phyloP scores from a whole-genome alignment of 2,329 filamentous ascomycete genomes.

The Fusarium coicis region DNA sequence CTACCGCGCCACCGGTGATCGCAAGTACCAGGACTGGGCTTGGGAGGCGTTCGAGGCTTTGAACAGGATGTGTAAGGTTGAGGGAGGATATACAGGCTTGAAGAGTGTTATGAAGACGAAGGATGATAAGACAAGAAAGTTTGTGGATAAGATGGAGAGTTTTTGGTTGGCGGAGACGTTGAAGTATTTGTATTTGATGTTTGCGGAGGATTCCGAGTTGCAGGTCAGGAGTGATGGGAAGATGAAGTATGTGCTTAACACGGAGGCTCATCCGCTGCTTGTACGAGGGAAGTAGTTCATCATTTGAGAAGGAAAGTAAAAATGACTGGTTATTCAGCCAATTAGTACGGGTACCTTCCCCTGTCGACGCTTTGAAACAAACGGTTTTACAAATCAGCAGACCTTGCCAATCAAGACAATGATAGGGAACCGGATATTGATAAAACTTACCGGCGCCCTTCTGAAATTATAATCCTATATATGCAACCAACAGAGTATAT shows the following conservation, averaged over 20 bases:
- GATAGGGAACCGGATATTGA: fast-evolving
- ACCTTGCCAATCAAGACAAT: fast-evolving
- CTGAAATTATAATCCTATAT: no score
- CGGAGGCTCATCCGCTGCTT: conserved; percentile 30
- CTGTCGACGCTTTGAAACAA: no score
- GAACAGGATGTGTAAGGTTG: conserved; percentile 7
- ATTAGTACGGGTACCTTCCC: no score
- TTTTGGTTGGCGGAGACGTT: conserved; percentile 38
- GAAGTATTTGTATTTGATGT: conserved; percentile 38
- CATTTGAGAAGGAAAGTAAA: fast-evolving
- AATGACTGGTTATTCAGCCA: no score
- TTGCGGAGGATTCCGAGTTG: conserved; percentile 27
- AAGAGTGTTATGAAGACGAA: conserved; percentile 14
- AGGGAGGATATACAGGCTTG: conserved; percentile 16
- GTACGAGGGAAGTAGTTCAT: not conserved
- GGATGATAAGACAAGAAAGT: not conserved
- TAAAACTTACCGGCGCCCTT: fast-evolving
- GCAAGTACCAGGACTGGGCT: conserved; percentile 28
- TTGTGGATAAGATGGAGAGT: conserved; percentile 38
- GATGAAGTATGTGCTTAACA: conserved; percentile 35
- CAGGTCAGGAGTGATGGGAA: conserved; percentile 29
- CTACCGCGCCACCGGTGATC: conserved; percentile 29
- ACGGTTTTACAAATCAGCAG: no score
- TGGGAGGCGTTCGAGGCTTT: conserved; percentile 29
- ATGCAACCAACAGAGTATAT: no score